Percentiles rank a stretch among this genome's conserved stretches.
phyloP scores from a whole-genome alignment of 345 rosid species.

The Ricinus communis region DNA sequence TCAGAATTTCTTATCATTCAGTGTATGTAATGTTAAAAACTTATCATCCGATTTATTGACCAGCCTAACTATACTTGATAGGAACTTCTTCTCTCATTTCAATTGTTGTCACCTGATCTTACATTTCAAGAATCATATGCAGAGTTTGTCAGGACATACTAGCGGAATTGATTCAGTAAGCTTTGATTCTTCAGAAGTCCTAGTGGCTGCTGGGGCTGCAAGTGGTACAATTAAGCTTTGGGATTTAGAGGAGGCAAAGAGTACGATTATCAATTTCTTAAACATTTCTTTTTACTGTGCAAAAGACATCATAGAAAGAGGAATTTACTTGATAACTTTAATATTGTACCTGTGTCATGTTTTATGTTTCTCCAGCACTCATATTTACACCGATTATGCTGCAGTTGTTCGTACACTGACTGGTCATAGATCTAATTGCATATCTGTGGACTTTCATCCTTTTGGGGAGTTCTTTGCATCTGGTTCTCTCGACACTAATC shows the following conservation, averaged over 20 bases:
- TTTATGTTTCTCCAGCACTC: constrained; percentile 11
- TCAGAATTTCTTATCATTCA: too few relatives aligned
- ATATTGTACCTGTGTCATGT: constrained; percentile 2
- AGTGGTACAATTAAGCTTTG: constrained; percentile 97
- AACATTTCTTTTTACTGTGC: background rate
- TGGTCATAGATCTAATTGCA: constrained; percentile 97
- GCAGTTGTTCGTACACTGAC: constrained; percentile 92
- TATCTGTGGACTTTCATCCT: constrained; percentile 94
- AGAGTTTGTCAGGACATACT: constrained; percentile 95
- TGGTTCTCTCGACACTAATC: constrained; percentile 94
- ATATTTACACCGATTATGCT: constrained; percentile 13
- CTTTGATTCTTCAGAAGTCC: constrained; percentile 89
- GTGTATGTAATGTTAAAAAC: background rate
- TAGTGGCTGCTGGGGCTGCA: constrained; percentile 98
- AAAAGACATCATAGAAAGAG: background rate
- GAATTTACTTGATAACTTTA: constrained; percentile 1
- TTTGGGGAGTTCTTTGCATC: constrained; percentile 99
- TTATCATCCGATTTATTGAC: too few relatives aligned
- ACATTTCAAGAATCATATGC: constrained; percentile 23
- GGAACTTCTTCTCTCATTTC: background rate
- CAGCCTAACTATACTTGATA: too few relatives aligned
- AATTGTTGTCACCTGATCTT: background rate
- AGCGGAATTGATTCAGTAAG: constrained; percentile 97
- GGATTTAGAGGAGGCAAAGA: constrained; percentile 98
- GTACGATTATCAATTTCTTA: constrained; percentile 48